Percentiles rank a stretch among this genome's conserved stretches.
phyloP scores from a whole-genome alignment of 257 asterid species.

The Nicotiana sylvestris region DNA sequence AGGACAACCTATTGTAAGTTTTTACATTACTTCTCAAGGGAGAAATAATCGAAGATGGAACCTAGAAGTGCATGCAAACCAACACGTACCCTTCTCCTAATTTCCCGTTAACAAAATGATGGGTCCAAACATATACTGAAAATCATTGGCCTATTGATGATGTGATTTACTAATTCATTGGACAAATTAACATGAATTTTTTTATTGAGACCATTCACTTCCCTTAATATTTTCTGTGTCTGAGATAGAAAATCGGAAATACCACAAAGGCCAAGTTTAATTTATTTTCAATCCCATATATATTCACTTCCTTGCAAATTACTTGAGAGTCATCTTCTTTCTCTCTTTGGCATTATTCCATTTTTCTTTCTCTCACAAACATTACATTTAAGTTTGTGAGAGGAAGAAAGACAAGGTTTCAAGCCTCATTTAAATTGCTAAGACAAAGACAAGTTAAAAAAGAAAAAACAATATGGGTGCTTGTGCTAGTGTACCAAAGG shows the following conservation, averaged over 20 bases:
- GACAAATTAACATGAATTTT: neutral
- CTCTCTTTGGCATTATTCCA: constrained; percentile 12
- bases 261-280: neutral
- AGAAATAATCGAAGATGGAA: neutral
- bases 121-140: neutral
- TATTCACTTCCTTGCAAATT: constrained; percentile 8
- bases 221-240: constrained; percentile 22
- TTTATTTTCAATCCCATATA: constrained; percentile 6
- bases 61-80: neutral
- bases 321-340: constrained; percentile 14
- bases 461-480: constrained; percentile 37
- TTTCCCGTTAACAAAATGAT: neutral
- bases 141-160: neutral
- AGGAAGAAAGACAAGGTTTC: constrained; percentile 18
- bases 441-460: neutral
- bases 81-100: neutral
- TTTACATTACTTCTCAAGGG: neutral
- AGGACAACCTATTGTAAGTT: too few relatives aligned
- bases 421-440: neutral
- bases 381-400: neutral
- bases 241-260: constrained; percentile 18
- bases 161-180: neutral
- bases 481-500: constrained; percentile 53
- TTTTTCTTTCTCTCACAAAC: constrained; percentile 26
- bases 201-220: constrained; percentile 5